Base-by-base conservation (phyloP, 805 yeast genomes). In the Tetrapisispora fleetii region DNA sequence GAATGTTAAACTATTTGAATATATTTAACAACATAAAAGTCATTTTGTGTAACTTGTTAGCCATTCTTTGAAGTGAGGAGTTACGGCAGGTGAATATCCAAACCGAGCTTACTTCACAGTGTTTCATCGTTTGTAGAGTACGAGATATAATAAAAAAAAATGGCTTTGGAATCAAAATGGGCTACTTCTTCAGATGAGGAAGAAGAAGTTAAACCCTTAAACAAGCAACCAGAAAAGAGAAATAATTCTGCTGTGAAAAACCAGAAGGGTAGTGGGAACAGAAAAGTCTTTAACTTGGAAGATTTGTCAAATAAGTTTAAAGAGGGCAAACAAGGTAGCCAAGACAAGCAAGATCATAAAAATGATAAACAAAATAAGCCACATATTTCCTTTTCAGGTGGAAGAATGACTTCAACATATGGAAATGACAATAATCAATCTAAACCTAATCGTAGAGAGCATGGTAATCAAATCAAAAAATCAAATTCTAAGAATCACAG, bases 91-190 rank as follows among this genome's bases (percentile, higher is more conserved):
- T 24, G 28, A 24, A 6, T 6, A 24, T 24, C 8, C 28, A 6
- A 24, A 24, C 8, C 28, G 4, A 24, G 28, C 8, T 24, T 24
- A n/a, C n/a, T n/a, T n/a, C n/a, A n/a, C n/a, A n/a, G n/a, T n/a
- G n/a, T n/a, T n/a, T n/a, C n/a, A n/a, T n/a, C n/a, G n/a, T n/a
- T n/a, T n/a, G n/a, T n/a, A n/a, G n/a, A n/a, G n/a, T n/a, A n/a
- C n/a, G n/a, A n/a, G n/a, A n/a, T n/a, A n/a, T n/a, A n/a, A n/a
- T n/a, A n/a, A n/a, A n/a, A n/a, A n/a, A 36, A 17, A 4, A 45
- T 45, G 48, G 32, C 43, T 9, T 45, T 62, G 37, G 63, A 59
- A 44, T 62, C 66, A 3, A 60, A 49, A 49, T 62, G 66, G 66
- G 65, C 65, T 13, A 58, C 49, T 14, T 52, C 59, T 19, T 56